Conservation (phyloP, 306 rosid genomes). For the Urtica urens region DNA sequence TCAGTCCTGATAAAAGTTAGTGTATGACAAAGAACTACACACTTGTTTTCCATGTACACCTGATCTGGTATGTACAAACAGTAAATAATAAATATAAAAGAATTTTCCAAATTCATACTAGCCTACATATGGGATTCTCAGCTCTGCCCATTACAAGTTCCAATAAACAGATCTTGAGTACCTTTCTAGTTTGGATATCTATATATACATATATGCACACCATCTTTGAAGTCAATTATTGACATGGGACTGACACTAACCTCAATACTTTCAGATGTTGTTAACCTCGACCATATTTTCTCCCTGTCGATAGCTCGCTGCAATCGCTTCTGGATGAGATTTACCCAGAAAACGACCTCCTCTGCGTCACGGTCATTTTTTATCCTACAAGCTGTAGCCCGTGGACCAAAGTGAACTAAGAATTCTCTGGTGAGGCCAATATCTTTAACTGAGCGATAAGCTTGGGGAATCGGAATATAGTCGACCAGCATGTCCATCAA, state of each 20-base stretch:
- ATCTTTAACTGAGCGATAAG: slow-evolving; percentile 60
- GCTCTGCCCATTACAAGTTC: no score
- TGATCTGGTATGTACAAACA: no score
- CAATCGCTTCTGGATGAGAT: slow-evolving; percentile 71
- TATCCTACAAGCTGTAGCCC: slow-evolving; percentile 70
- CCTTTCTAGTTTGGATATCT: neutral
- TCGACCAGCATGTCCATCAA: slow-evolving; percentile 89
- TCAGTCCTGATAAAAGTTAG: no score
- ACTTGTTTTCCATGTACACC: no score
- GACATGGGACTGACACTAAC: slow-evolving; percentile 30
- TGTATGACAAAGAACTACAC: no score
- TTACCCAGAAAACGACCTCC: slow-evolving; percentile 91
- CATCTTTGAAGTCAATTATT: slow-evolving; percentile 14
- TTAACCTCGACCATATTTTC: slow-evolving; percentile 90
- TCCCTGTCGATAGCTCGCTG: slow-evolving; percentile 87
- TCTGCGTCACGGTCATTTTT: slow-evolving; percentile 67
- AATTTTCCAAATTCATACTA: no score
- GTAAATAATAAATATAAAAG: no score
- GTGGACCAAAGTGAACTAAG: slow-evolving; percentile 90
- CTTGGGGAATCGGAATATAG: slow-evolving; percentile 58
- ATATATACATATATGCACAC: neutral
- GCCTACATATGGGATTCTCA: no score
- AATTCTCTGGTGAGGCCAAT: slow-evolving; percentile 76
- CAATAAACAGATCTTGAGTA: no score
- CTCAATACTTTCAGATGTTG: slow-evolving; percentile 97